Evolutionary conservation across 1,284 basidiomycete genomes (phyloP), one percentile per base, ranked within the genome.

Genomic region (Cryptococcus sp.): DNA sequence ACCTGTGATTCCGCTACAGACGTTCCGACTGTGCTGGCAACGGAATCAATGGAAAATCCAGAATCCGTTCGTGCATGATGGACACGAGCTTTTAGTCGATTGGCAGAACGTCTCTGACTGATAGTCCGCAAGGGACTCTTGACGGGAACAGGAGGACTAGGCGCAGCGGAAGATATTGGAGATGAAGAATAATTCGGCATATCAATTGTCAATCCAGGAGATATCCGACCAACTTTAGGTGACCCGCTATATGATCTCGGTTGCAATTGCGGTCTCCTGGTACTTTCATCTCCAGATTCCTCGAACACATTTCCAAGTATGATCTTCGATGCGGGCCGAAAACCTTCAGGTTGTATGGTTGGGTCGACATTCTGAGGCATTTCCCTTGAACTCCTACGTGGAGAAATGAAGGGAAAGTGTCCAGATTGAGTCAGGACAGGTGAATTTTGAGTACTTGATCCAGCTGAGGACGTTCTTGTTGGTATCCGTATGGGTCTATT

Each of bases 141-240:
- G 3, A 66, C 66, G 4, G 76, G 76, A 1, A 77, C 57, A 14
- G 74, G 69, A 4, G 75, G 75, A 44, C 63, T 66, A 4, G 68
- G 64, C 30, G 55, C 35, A 23, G 62, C 35, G 3, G 54, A 46
- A 8, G n/a, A 53, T 43, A 47, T 35, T 6, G 51, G 46, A 11
- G 53, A n/a, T 31, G 53, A 49, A 46, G 62, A 61, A 5, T 63
- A 61, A 30, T 64, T 46, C 4, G 61, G 59, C 23, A 58, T 61
- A 11, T 60, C 52, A 41, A 70, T 68, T 4, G 58, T 62, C 8
- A 69, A 54, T 5, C 63, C 65, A 1, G 65, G 67, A 8, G 65
- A 62, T 44, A 62, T 67, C 36, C 64, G 52, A 3, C 33, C 38
- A 2, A n/a, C 11, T 33, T 35, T 23, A 15, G 48, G 35, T 11